Evolutionary conservation across 108 stramenopile genomes (phyloP).

Genomic region (Nitzschia putrida): DNA sequence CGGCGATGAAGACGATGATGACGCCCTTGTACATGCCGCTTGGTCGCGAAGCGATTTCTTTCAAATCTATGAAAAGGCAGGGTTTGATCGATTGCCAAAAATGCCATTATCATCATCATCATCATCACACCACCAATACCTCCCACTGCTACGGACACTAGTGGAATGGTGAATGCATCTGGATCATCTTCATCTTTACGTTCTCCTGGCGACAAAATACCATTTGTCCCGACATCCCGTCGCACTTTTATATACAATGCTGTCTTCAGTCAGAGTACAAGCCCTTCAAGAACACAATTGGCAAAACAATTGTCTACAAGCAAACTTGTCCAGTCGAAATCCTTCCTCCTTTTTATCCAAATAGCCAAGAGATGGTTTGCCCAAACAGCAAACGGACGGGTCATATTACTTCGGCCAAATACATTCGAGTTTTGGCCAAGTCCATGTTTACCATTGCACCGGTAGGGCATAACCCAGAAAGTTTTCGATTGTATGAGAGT

Average conservation of each 20-base stretch:
- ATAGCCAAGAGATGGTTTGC: too few species aligned
- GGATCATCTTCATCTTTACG: too few species aligned
- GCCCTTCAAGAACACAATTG: too few species aligned
- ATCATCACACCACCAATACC: background rate
- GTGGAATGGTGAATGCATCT: background rate
- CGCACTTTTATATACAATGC: too few species aligned
- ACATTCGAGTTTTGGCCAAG: slow-evolving; percentile 33
- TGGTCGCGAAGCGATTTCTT: too few species aligned
- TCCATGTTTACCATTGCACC: slow-evolving; percentile 39
- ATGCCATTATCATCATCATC: slow-evolving; percentile 1
- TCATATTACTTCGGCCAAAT: slow-evolving; percentile 22
- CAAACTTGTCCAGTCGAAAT: background rate
- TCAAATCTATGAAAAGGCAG: too few species aligned
- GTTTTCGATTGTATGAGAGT: slow-evolving; percentile 45
- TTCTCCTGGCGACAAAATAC: too few species aligned
- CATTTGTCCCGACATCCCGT: too few species aligned
- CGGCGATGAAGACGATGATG: too few species aligned
- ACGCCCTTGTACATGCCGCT: too few species aligned
- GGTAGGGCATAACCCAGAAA: slow-evolving; percentile 46
- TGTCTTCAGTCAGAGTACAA: too few species aligned
- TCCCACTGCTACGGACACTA: background rate
- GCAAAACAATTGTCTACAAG: background rate
- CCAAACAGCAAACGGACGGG: background rate
- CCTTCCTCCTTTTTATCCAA: background rate
- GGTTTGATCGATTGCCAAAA: too few species aligned